Evolutionary conservation across 495 filamentous ascomycete genomes (phyloP), one percentile per base, ranked within the genome.

Genomic region (Penicillium maclennaniae): DNA sequence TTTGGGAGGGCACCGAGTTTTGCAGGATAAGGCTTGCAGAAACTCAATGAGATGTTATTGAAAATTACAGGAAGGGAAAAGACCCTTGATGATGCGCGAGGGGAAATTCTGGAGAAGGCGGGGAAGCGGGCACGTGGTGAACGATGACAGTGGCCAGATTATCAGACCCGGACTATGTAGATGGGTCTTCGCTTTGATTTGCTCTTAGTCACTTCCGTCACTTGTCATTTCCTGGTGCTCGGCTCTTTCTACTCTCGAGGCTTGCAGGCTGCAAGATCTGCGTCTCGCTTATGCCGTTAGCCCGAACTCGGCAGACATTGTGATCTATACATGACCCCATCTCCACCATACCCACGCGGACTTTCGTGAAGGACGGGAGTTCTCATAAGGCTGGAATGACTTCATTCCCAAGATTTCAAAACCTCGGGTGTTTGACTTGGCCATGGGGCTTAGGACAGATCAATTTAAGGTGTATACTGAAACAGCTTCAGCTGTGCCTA

Each of bases 91-190:
- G 39, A 16, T 38, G 31, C 43, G 31, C 27, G 36, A 47, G 21
- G 27, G 41, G 49, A 48, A 49, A 49, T 49, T 50, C 55, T 49
- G 55, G 55, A 58, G 55, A 58, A 49, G 52, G 50, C 50, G 55
- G 55, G 55, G 55, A 42, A 49, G 27, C n/a, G 55, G 55, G 45
- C 55, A 58, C 50, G 54, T 57, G 54, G 48, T 53, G 34, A 37
- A 25, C 28, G 38, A 1, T 20, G 19, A 40, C n/a, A 10, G 38
- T 40, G 8, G 37, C 17, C 37, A 19, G 37, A 39, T 19, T 39
- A 6, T 39, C 16, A 31, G 23, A 5, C 27, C 31, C 4, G 14
- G 14, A 34, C 31, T 14, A 12, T 12, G 9, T 12, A 14, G 4
- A 31, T 12, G 27, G 27, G 10, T 12, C 10, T 31, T 3, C 27